A percentile compares a stretch with the other conserved stretches of the same genome.
Conservation (phyloP, 2,329 filamentous ascomycete species). For the Diaporthe ampelina region DNA sequence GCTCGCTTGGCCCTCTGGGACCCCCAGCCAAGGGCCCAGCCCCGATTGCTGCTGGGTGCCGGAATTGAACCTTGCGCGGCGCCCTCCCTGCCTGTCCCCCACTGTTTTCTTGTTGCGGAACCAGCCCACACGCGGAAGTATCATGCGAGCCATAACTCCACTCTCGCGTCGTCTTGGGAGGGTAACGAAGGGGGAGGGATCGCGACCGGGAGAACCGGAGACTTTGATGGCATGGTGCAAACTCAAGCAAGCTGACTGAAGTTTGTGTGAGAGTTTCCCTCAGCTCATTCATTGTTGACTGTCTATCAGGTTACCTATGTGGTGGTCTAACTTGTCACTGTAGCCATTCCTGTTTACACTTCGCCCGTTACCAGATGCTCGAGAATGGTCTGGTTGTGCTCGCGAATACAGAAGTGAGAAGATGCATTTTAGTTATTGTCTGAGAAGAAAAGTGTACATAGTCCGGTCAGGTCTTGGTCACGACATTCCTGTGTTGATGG, state of each 20-base stretch:
- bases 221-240: not conserved
- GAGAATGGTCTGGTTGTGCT: not conserved
- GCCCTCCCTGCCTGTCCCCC: not conserved
- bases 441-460: not conserved
- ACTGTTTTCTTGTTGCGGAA: constrained; percentile 2
- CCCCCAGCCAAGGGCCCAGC: too few species aligned
- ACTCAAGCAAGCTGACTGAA: not conserved
- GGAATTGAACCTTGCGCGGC: not conserved
- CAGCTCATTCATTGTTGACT: too few species aligned
- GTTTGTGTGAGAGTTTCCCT: too few species aligned
- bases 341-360: not conserved
- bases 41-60: constrained; percentile 14
- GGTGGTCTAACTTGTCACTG: not conserved
- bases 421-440: too few species aligned
- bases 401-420: too few species aligned
- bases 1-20: not conserved
- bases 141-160: constrained; percentile 22
- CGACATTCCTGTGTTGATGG: not conserved
- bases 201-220: too few species aligned
- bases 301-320: not conserved
- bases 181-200: not conserved
- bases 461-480: not conserved
- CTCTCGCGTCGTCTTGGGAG: not conserved
- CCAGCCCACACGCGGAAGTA: constrained; percentile 14
- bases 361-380: too few species aligned